Evolutionary conservation across 768 basidiomycete genomes (phyloP).

Genomic region (Lyophyllum shimeji): DNA sequence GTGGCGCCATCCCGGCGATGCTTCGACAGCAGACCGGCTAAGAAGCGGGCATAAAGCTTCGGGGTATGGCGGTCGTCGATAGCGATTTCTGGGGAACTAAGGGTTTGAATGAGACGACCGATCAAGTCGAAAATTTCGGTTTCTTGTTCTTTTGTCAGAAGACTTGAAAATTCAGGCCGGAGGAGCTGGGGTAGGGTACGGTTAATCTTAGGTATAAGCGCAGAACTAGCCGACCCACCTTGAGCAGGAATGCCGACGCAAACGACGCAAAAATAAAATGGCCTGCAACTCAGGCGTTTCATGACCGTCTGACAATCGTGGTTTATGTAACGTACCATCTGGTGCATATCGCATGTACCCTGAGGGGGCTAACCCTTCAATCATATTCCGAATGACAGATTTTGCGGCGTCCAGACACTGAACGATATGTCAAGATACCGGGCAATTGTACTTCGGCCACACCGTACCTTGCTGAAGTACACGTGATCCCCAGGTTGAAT

Average conservation of each 20-base stretch:
- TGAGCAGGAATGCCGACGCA: slow-evolving; percentile 80
- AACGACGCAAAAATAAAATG: slow-evolving; percentile 81
- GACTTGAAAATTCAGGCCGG: slow-evolving; percentile 68
- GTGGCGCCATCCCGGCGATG: slow-evolving; percentile 71
- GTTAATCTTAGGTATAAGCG: background rate
- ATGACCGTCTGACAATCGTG: background rate
- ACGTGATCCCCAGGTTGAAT: slow-evolving; percentile 60
- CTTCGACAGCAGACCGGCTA: slow-evolving; percentile 66
- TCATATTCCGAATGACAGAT: slow-evolving; percentile 61
- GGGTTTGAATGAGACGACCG: slow-evolving; percentile 66
- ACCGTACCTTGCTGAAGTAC: slow-evolving; percentile 64
- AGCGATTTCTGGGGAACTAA: slow-evolving; percentile 71
- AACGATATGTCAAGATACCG: slow-evolving; percentile 7
- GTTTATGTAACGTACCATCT: slow-evolving; percentile 51
- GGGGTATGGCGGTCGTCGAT: slow-evolving; percentile 84
- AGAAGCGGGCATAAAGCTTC: slow-evolving; percentile 77
- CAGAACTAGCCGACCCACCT: slow-evolving; percentile 40
- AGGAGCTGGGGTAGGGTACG: slow-evolving; percentile 47
- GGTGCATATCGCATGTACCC: slow-evolving; percentile 80
- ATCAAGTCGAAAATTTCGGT: slow-evolving; percentile 73
- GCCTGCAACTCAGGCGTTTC: slow-evolving; percentile 32
- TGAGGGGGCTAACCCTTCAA: slow-evolving; percentile 63
- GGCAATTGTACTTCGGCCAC: background rate
- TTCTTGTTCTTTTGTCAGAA: slow-evolving; percentile 62
- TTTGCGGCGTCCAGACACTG: slow-evolving; percentile 75